Percentiles rank a stretch among this genome's conserved stretches.
Evolutionary conservation across 768 basidiomycete genomes (phyloP).

Genomic region (Mycena rosella): DNA sequence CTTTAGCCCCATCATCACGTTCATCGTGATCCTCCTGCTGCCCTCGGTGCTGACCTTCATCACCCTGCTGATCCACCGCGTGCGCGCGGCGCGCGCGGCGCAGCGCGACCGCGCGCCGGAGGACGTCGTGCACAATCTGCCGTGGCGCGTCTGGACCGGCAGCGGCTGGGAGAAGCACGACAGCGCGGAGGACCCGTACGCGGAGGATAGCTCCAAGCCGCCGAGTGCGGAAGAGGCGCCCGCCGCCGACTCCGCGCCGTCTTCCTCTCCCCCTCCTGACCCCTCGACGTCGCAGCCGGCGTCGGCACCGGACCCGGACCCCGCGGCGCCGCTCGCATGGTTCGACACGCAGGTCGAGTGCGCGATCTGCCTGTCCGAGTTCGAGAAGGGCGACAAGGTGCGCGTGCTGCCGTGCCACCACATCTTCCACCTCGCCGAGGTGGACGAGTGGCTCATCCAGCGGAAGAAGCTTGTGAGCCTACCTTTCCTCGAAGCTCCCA

Average conservation of each 20-base stretch:
- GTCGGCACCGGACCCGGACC: too few relatives aligned
- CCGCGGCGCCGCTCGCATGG: slow-evolving; percentile 67
- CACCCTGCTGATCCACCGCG: slow-evolving; percentile 89
- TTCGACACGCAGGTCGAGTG: slow-evolving; percentile 89
- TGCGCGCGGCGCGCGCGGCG: slow-evolving; percentile 86
- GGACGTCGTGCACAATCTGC: slow-evolving; percentile 80
- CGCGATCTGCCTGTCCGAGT: slow-evolving; percentile 92
- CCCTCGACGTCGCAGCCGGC: slow-evolving; percentile 57
- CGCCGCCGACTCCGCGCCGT: background rate
- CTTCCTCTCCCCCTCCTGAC: slow-evolving; percentile 38
- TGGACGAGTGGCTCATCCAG: slow-evolving; percentile 93
- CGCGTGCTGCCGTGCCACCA: slow-evolving; percentile 95
- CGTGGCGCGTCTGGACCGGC: slow-evolving; percentile 88
- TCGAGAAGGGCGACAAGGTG: slow-evolving; percentile 89
- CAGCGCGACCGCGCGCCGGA: slow-evolving; percentile 88
- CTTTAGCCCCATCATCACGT: slow-evolving; percentile 83
- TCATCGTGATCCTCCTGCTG: slow-evolving; percentile 88
- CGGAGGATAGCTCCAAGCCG: slow-evolving; percentile 37
- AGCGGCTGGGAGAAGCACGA: slow-evolving; percentile 85
- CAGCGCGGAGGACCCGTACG: slow-evolving; percentile 50
- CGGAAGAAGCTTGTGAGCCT: slow-evolving; percentile 92
- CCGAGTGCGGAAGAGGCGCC: slow-evolving; percentile 46
- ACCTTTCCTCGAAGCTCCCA: background rate
- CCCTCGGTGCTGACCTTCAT: slow-evolving; percentile 91
- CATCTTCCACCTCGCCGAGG: slow-evolving; percentile 93